phyloP scores from a whole-genome alignment of 495 filamentous ascomycete genomes.

The Ramalina intermedia region DNA sequence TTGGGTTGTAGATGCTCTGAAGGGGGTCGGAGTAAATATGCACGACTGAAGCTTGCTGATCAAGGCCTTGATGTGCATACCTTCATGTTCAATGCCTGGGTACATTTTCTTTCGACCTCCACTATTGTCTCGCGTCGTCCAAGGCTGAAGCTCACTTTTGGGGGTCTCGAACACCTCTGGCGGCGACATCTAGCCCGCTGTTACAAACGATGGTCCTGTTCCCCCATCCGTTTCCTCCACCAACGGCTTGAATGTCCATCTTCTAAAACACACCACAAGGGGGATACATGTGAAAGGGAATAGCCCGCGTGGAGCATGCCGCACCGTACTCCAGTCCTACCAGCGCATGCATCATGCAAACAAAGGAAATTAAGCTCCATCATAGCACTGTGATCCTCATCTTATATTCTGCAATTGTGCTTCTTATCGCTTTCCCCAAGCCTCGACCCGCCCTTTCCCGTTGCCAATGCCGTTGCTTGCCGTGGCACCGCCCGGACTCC shows the following conservation, averaged over 20 bases:
- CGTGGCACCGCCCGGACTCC: background rate
- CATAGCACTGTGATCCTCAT: too few species aligned
- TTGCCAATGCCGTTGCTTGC: background rate
- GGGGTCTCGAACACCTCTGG: too few species aligned
- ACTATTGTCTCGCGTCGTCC: too few species aligned
- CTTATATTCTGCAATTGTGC: too few species aligned
- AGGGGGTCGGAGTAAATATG: constrained; percentile 74
- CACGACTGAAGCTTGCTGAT: background rate
- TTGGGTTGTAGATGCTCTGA: constrained; percentile 79
- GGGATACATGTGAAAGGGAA: background rate
- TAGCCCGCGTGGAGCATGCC: too few species aligned
- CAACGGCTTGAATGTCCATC: background rate
- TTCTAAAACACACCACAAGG: background rate
- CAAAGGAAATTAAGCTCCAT: too few species aligned
- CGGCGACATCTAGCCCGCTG: background rate
- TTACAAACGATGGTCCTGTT: background rate
- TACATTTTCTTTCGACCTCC: too few species aligned
- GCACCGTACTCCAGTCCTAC: too few species aligned
- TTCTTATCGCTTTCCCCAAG: background rate
- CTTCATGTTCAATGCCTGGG: too few species aligned
- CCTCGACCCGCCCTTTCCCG: constrained; percentile 1
- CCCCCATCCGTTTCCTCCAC: background rate
- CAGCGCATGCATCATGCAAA: too few species aligned
- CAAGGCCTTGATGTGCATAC: too few species aligned
- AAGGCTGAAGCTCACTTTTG: too few species aligned